Base-by-base conservation (phyloP, 306 rosid genomes). In the Spatholobus suberectus region DNA sequence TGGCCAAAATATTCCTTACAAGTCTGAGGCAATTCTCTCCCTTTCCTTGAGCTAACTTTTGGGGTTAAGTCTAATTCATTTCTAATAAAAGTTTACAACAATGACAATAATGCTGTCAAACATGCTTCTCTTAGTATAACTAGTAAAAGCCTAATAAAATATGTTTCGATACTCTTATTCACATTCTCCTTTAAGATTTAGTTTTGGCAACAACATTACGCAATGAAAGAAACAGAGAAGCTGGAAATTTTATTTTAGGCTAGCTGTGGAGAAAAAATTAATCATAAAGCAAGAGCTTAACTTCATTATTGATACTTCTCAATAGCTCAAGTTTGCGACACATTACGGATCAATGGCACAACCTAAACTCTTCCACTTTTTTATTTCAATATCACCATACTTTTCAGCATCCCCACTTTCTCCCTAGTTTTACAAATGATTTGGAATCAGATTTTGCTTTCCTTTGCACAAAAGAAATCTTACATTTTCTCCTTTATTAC, bases 361-460 rank as follows among this genome's bases (percentile, higher is more conserved):
- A 68, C 76, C 70, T 38, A 62, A 52, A 75, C 12, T 54, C 21
- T 35, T 35, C 54, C 78, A 41, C 8, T 9, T 29, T 47, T 5
- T 73, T 34, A 67, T 47, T 73, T 75, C 40, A 12, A 1, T 70
- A 40, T 15, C 67, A 65, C 37, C 41, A 24, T 82, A 10, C 18
- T 73, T 81, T 47, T 47, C 68, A 73, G 57, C 8, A 66, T 49
- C 52, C 73, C 32, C 68, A 12, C 37, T 18, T 51, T 38, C 32
- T 34, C 70, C 71, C 46, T 38, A 51, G 59, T 35, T 47, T 49
- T 73, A 35, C 58, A 49, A 12, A 65, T 11, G n/a, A 75, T 8
- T 65, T 23, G 29, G 20, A 51, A 82, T 49, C 62, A 52, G 46
- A 62, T 61, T 73, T 37, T 62, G 59, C 27, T 24, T n/a, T 46